Evolutionary conservation across 345 rosid species (phyloP), one percentile per base, ranked within the genome.

Genomic region (Pistacia atlantica): DNA sequence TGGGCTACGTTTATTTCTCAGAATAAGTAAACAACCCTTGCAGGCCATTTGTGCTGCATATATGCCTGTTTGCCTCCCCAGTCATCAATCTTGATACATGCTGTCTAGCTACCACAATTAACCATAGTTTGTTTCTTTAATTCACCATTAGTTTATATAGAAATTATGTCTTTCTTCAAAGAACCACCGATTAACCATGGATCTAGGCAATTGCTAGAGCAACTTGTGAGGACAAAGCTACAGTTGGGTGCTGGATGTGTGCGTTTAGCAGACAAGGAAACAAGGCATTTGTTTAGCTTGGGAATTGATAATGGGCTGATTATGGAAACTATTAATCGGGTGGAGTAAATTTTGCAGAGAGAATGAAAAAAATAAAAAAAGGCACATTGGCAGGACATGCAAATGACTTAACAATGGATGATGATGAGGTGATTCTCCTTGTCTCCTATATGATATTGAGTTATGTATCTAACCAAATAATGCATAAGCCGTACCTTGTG

Each of bases 131-230:
- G 67, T 63, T 75, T 74, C 65, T 45, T 4, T 63, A 69, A n/a
- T 48, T 16, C 17, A 3, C 0, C 8, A 54, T 13, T 13, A 14
- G 57, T 14, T 11, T 54, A 54, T 14, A 7, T 5, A 54, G 6
- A 13, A 13, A 13, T 51, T 46, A 42, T 48, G 84, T 77, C 78
- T 81, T 67, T 55, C 80, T 77, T 73, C 80, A 70, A 77, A 59
- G 79, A 71, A 74, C 59, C 77, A 48, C 69, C 8, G 46, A 42
- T 42, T 42, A 42, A 5, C 72, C 77, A 64, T 33, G 84, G 82
- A 82, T 79, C 83, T 79, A 76, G 78, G 80, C 75, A 42, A 42
- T 59, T 42, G 54, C 11, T 65, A 25, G 28, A 71, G 63, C 20
- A 57, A 58, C 28, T 58, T 45, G 10, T 4, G 17, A 71, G 20